These are phyloP conservation scores for Rhizoclosmatium sp. DNA, from an alignment of 192 early-diverging fungal genomes.

Conservation along the genomic window DNA sequence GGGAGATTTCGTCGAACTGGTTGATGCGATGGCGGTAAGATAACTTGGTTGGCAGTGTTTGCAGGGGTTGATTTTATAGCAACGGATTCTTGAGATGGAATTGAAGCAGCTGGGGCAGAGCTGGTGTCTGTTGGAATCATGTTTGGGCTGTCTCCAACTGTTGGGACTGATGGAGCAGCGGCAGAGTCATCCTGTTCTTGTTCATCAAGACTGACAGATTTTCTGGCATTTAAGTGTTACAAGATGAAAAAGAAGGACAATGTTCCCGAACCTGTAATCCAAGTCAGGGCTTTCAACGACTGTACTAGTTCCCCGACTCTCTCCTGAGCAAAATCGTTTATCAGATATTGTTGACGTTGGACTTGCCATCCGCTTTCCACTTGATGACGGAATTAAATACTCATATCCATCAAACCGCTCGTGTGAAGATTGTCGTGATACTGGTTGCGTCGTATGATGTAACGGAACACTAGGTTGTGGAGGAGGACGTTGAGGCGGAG, in stretches of 20 bases:
- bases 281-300: neutral
- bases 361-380: neutral
- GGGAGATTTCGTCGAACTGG: neutral
- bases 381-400: neutral
- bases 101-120: conserved; percentile 13
- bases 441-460: neutral
- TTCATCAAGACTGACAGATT: no score
- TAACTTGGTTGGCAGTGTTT: neutral
- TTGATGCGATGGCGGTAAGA: neutral
- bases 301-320: neutral
- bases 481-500: neutral
- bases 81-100: neutral
- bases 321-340: neutral
- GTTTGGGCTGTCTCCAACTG: neutral
- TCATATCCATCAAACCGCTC: neutral
- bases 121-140: conserved; percentile 3
- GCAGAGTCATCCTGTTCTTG: neutral
- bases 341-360: neutral
- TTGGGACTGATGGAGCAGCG: neutral
- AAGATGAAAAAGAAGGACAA: neutral
- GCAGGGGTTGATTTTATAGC: neutral
- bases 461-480: neutral
- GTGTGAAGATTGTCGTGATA: neutral
- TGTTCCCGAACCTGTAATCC: neutral
- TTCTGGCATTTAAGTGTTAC: neutral